Conservation (phyloP, 164 flowering plant species). For the Protea cynaroides region DNA sequence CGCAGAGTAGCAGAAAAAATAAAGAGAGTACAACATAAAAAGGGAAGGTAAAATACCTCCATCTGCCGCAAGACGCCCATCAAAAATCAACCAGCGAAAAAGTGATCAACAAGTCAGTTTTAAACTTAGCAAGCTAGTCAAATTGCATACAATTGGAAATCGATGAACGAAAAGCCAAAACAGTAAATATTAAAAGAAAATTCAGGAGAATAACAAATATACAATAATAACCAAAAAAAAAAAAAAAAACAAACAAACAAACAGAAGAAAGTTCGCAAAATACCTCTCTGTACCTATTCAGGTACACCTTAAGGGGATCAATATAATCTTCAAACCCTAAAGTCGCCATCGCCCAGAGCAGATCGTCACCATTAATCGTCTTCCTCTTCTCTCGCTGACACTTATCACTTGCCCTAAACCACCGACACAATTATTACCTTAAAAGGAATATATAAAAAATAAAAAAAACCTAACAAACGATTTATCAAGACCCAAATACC, state of each 20-base stretch:
- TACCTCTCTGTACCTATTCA: conserved; percentile 65
- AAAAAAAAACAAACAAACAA: background rate
- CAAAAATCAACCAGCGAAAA: background rate
- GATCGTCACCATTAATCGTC: conserved; percentile 77
- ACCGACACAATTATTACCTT: background rate
- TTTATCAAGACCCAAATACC: too few relatives aligned
- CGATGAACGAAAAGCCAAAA: too few relatives aligned
- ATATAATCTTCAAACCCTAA: conserved; percentile 71
- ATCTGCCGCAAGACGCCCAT: conserved; percentile 17
- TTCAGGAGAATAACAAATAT: too few relatives aligned
- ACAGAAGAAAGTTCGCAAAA: background rate
- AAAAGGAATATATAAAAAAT: background rate
- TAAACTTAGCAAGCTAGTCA: background rate
- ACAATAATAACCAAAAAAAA: too few relatives aligned
- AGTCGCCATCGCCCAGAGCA: conserved; percentile 77
- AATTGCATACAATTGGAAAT: background rate
- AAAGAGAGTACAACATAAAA: background rate
- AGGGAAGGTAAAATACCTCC: conserved; percentile 20
- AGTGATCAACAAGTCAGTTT: conserved; percentile 1
- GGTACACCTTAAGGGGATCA: conserved; percentile 58
- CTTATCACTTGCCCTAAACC: conserved; percentile 68
- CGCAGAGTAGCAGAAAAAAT: background rate
- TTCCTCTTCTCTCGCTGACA: conserved; percentile 76
- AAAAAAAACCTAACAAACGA: conserved; percentile 3
- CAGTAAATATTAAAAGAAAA: background rate